Evolutionary conservation across 2,329 filamentous ascomycete species (phyloP), one percentile per base, ranked within the genome.

Genomic region (Aphanocladium album): DNA sequence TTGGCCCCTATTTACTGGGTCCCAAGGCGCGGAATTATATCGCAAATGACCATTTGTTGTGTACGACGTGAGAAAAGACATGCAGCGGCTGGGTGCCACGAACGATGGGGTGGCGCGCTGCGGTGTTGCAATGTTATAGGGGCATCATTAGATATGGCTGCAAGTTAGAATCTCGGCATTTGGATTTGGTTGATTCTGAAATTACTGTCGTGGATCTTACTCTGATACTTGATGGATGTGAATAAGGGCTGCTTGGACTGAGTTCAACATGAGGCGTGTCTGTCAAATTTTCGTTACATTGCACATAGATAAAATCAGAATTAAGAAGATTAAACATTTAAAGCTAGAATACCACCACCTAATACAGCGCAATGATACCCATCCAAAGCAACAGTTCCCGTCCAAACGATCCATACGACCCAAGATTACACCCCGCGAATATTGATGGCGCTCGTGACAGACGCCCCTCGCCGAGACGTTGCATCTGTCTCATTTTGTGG

Each of bases 11-110:
- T 35, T 49, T 21, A 27, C 8, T 11, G 7, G 16, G 14, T 14
- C 33, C 9, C 27, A 41, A 21, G 14, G 16, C 35, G 23, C 7
- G n/a, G 46, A 16, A 58, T 25, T 12, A 4, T 50, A 30, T 57
- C 55, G 35, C 6, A 57, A 50, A 50, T 57, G 55, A 58, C 47
- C 27, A 8, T 7, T 30, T 7, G 17, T 30, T 21, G 56, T 21
- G 56, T 58, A 19, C 25, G 16, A 37, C 47, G n/a, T 52, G 37
- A 52, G 47, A 45, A 45, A 46, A 51, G 56, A 52, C 47, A 45
- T 25, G 54, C 17, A 19, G 35, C 43, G 21, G 41, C 35, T 46
- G n/a, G 39, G 17, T 33, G 41, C 16, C 35, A 27, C 35, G n/a
- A 35, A 43, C 23, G 35, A 23, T 21, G 19, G 30, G 30, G 14